Base-by-base conservation (phyloP, 2,329 filamentous ascomycete species). In the Hymenoscyphus salicellus region DNA sequence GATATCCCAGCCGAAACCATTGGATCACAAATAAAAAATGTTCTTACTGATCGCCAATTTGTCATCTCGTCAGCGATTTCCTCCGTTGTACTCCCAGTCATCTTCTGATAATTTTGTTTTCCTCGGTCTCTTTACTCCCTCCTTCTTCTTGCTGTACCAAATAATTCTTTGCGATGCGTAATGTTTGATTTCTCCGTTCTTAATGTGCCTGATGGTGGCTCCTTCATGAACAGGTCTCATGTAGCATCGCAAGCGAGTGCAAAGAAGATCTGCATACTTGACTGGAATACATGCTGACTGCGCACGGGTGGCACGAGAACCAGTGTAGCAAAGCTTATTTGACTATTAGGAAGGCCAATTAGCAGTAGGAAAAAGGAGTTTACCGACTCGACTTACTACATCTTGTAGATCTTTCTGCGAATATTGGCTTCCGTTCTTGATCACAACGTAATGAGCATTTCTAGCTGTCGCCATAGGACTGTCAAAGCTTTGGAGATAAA, bases 231-330 rank as follows among this genome's bases (percentile, higher is more conserved):
- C 56, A 23, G 55, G 66, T n/a, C 52, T 84, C 7, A 93, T 81
- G 74, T 95, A 93, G 16, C 83, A 82, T 0, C 92, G 82, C 0
- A 90, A 89, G 3, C 92, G 83, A 68, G 91, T 89, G 72, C 91
- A 94, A 3, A 93, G 84, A 46, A 96, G 81, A 75, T 96, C 92
- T 0, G 93, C 92, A 72, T 96, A 96, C 79, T 96, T 95, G 0
- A 92, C 92, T 0, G 92, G 91, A 0, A 92, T 91, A 70, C 89
- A 93, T 71, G 95, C 86, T 71, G 89, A 91, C 55, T 96, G 91
- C 0, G 91, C 88, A 75, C 91, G 91, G n/a, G 91, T 93, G 0
- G 92, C 91, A 1, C 92, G 86, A 10, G 90, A 90, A 71, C 89
- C 57, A n/a, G 14, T 11, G 14, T 38, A 28, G n/a, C 57, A 58